Conservation (phyloP, 768 basidiomycete genomes). For the Sarcomyxa edulis region DNA sequence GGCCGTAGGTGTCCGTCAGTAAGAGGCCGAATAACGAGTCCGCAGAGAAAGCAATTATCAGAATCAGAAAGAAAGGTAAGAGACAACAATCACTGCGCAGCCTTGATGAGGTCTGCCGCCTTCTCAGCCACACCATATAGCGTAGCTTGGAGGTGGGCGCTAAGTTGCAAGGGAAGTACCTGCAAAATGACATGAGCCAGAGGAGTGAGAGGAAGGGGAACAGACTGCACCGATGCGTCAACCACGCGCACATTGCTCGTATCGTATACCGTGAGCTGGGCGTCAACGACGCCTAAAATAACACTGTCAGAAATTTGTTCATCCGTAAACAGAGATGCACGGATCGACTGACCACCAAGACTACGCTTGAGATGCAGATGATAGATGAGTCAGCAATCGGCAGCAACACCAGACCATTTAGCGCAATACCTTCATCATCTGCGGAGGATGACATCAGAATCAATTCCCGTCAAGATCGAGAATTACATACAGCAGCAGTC, state of each 20-base stretch:
- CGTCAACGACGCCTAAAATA: conserved; percentile 38
- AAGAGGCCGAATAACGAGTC: too few species aligned
- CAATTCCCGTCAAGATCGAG: too few species aligned
- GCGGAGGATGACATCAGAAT: too few species aligned
- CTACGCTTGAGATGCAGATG: conserved; percentile 29
- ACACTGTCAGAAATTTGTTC: background rate
- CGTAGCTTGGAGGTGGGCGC: conserved; percentile 41
- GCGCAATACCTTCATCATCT: too few species aligned
- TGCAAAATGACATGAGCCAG: too few species aligned
- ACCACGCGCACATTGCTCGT: conserved; percentile 46
- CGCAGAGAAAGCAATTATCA: too few species aligned
- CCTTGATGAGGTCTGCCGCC: conserved; percentile 47
- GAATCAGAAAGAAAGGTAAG: too few species aligned
- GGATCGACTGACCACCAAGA: conserved; percentile 26
- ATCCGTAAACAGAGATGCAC: background rate
- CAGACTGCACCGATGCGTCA: conserved; percentile 32
- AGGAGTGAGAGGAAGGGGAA: conserved; percentile 3
- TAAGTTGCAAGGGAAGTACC: conserved; percentile 43
- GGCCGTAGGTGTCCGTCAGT: too few species aligned
- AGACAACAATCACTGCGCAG: conserved; percentile 37
- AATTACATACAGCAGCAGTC: conserved; percentile 42
- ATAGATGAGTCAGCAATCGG: too few species aligned
- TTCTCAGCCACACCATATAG: conserved; percentile 54
- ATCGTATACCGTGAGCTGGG: conserved; percentile 40
- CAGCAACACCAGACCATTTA: too few species aligned